phyloP scores from a whole-genome alignment of 202 grass and related monocot genomes.

The Hordeum pubiflorum region DNA sequence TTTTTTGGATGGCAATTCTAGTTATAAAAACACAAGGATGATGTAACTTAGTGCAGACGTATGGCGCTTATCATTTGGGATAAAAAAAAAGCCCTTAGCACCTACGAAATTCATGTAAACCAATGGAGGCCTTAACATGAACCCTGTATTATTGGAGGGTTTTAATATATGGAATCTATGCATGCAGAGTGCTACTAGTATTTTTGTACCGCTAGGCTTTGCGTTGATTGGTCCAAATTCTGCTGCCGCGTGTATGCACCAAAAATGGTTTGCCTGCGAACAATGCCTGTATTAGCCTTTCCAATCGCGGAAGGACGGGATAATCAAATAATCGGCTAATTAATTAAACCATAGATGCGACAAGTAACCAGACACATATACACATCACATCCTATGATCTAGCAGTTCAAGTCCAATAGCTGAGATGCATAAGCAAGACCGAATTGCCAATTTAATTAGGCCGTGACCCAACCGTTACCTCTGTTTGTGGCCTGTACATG shows the following conservation, averaged over 20 bases:
- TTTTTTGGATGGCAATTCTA: too few relatives aligned
- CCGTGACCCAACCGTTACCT: background rate
- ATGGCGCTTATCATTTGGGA: too few relatives aligned
- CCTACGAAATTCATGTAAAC: too few relatives aligned
- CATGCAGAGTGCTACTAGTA: background rate
- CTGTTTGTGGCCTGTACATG: background rate
- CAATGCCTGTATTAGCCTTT: slow-evolving; percentile 30
- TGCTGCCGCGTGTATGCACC: background rate
- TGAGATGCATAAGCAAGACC: background rate
- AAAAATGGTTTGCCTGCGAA: slow-evolving; percentile 15
- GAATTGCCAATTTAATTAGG: slow-evolving; percentile 30
- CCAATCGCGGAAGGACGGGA: slow-evolving; percentile 21
- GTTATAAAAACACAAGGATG: too few relatives aligned
- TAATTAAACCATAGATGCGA: slow-evolving; percentile 20
- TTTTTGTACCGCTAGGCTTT: background rate
- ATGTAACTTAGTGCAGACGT: too few relatives aligned
- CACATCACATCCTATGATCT: slow-evolving; percentile 15
- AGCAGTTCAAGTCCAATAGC: background rate
- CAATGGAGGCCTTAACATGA: background rate
- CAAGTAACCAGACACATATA: slow-evolving; percentile 5
- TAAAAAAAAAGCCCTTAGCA: too few relatives aligned
- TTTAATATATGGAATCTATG: background rate
- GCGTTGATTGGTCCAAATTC: slow-evolving; percentile 9
- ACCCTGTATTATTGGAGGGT: background rate
- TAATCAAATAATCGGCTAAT: slow-evolving; percentile 7